Base-by-base conservation (phyloP, 345 rosid species). In the Rhizophora mangle region DNA sequence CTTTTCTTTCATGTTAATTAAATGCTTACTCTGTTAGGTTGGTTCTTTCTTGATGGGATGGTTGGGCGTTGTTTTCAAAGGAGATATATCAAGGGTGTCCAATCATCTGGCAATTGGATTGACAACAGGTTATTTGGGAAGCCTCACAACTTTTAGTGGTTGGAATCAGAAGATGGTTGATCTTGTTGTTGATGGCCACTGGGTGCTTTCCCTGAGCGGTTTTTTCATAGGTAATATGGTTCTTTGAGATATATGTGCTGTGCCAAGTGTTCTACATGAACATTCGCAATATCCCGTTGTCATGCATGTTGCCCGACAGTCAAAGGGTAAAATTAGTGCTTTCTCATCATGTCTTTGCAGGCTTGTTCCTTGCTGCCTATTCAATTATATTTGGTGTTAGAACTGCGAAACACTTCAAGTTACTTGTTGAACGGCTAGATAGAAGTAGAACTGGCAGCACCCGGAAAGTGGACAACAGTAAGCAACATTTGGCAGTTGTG, bases 11-110 rank as follows among this genome's bases (percentile, higher is more conserved):
- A 59, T 58, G 27, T n/a, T 26, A 57, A 18, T 43, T 57, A 20
- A 39, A 34, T 56, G 30, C 60, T 11, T 56, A 56, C 29, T 56
- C 30, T 56, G 60, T 61, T 69, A 73, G 97, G 86, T 95, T 27
- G 99, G 99, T 56, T 95, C 97, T 46, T 95, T 95, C 87, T 78
- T 95, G 84, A 95, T 95, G 99, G 99, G 96, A 18, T 92, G 97
- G 99, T 82, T 69, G 69, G 99, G 99, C 54, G 84, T 92, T 63
- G 89, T 92, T 29, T 95, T 87, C 84, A 92, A 88, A 87, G 79
- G 64, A 72, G 82, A 88, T 72, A 87, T 92, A 80, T 80, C 85
- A 5, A 72, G 62, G 18, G 74, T 90, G 46, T 95, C 97, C 15
- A 82, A 83, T 59, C 76, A 82, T 82, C 84, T 92, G 64, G 96